A percentile compares a stretch with the other conserved stretches of the same genome.
These are phyloP conservation scores for Mycena polygramma DNA, from an alignment of 768 basidiomycete species.

Conservation along the genomic window DNA sequence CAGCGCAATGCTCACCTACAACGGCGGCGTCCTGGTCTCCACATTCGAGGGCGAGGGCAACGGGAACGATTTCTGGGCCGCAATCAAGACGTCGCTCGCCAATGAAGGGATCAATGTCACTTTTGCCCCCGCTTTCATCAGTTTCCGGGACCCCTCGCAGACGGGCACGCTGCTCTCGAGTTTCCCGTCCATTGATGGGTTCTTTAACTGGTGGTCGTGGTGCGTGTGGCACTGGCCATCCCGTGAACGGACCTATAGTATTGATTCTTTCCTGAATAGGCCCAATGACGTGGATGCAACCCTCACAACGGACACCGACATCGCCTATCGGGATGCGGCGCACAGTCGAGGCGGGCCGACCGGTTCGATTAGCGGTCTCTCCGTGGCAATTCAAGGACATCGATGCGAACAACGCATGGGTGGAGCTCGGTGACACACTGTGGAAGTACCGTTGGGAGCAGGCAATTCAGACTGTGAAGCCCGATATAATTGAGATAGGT, in stretches of 20 bases:
- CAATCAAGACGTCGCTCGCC: conserved; percentile 34
- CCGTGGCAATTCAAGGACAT: conserved; percentile 46
- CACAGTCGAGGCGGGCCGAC: conserved; percentile 39
- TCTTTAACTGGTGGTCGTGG: conserved; percentile 54
- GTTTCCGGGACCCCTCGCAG: conserved; percentile 40
- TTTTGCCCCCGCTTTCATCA: conserved; percentile 48
- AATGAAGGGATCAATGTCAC: conserved; percentile 45
- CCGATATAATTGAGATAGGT: conserved; percentile 44
- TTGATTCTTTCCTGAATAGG: conserved; percentile 13
- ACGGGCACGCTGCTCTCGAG: conserved; percentile 39
- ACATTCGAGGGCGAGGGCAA: conserved; percentile 54
- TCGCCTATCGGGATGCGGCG: conserved; percentile 43
- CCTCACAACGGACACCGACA: conserved; percentile 44
- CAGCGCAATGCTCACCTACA: conserved; percentile 46
- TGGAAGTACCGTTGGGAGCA: conserved; percentile 47
- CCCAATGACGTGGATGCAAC: conserved; percentile 40
- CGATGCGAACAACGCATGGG: conserved; percentile 40
- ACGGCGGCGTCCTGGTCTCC: conserved; percentile 47
- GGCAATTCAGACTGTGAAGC: conserved; percentile 42
- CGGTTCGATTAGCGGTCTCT: conserved; percentile 40
- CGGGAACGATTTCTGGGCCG: conserved; percentile 43
- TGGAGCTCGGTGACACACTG: conserved; percentile 42
- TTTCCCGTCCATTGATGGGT: conserved; percentile 47
- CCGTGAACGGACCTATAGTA: no score
- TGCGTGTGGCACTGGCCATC: conserved; percentile 18